Percentiles rank a stretch among this genome's conserved stretches.
Evolutionary conservation across 192 early-diverging fungal genomes (phyloP).

Genomic region (Endogone sp.): DNA sequence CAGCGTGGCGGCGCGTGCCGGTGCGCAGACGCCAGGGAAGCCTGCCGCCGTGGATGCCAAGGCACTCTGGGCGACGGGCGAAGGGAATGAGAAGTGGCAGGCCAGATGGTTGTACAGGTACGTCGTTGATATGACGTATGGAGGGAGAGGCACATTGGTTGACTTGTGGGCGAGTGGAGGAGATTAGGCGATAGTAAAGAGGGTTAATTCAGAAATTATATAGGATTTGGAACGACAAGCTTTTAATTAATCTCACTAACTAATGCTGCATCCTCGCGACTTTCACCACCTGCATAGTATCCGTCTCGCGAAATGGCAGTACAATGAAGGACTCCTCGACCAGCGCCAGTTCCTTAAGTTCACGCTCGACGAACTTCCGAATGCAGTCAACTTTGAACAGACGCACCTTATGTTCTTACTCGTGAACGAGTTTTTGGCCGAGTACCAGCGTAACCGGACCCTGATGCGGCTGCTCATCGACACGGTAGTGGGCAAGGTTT

Average conservation of each 20-base stretch:
- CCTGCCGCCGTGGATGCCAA: background rate
- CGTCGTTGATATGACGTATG: too few relatives aligned
- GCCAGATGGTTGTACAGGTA: background rate
- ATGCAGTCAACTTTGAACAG: constrained; percentile 29
- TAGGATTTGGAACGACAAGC: too few relatives aligned
- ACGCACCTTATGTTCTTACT: constrained; percentile 39
- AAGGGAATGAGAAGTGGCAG: background rate
- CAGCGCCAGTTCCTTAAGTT: constrained; percentile 47
- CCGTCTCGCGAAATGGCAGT: constrained; percentile 53
- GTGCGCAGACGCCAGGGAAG: background rate
- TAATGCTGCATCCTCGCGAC: too few relatives aligned
- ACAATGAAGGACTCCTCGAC: constrained; percentile 47
- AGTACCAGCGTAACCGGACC: constrained; percentile 47
- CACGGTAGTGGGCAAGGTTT: constrained; percentile 39
- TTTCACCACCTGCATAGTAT: too few relatives aligned
- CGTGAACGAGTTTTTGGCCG: constrained; percentile 47
- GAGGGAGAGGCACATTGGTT: too few relatives aligned
- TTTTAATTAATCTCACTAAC: too few relatives aligned
- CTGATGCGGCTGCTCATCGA: constrained; percentile 52
- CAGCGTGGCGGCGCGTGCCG: background rate
- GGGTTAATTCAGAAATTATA: too few relatives aligned
- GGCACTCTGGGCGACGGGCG: background rate
- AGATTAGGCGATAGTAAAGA: too few relatives aligned
- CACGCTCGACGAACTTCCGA: constrained; percentile 36
- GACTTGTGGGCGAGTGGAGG: too few relatives aligned